A percentile compares a stretch with the other conserved stretches of the same genome.
These are phyloP conservation scores for Rubia peregrina DNA, from an alignment of 305 asterid species.

Conservation along the genomic window DNA sequence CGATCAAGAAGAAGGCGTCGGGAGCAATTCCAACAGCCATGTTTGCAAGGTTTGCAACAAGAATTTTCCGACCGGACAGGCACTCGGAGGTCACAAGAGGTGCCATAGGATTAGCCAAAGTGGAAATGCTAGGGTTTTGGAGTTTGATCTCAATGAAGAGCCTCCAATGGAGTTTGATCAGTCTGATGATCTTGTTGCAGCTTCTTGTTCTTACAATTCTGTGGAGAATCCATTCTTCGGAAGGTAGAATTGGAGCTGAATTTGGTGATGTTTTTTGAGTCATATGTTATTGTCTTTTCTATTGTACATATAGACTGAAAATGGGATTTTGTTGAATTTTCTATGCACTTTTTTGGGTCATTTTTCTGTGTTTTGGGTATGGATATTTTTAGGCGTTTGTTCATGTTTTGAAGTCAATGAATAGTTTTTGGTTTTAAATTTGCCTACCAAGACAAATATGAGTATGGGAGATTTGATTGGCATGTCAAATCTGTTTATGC, in stretches of 20 bases:
- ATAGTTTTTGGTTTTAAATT: background rate
- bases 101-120: constrained; percentile 16
- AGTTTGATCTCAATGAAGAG: constrained; percentile 50
- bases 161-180: constrained; percentile 28
- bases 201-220: constrained; percentile 17
- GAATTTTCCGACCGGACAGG: constrained; percentile 13
- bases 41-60: constrained; percentile 15
- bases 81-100: constrained; percentile 21
- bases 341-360: background rate
- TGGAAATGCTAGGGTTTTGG: constrained; percentile 18
- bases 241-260: background rate
- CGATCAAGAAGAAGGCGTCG: background rate
- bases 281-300: constrained; percentile 10
- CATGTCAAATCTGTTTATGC: no score
- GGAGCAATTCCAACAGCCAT: constrained; percentile 1
- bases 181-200: constrained; percentile 2
- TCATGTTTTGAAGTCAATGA: constrained; percentile 3
- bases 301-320: constrained; percentile 1
- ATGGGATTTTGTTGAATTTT: background rate
- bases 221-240: constrained; percentile 14
- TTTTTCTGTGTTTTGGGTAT: background rate
- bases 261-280: background rate
- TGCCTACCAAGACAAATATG: background rate
- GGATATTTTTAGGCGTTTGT: background rate
- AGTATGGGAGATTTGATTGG: no score